These are phyloP conservation scores for Cenchrus purpureus DNA, from an alignment of 176 grass and related monocot genomes.

Conservation along the genomic window DNA sequence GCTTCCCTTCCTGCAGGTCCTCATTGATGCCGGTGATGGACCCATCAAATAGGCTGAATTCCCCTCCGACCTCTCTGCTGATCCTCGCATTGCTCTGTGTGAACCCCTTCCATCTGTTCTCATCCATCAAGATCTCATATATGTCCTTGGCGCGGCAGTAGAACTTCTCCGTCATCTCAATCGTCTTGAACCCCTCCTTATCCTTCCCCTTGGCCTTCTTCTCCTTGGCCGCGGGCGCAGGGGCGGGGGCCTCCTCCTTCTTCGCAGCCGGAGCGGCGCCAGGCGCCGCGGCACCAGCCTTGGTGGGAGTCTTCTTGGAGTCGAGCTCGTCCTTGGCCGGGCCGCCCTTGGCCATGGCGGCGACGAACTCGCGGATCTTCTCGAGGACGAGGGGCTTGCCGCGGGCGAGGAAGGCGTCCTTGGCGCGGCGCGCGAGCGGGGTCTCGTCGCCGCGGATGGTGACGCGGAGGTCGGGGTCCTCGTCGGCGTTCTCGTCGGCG, in stretches of 20 bases:
- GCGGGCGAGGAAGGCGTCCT: constrained; percentile 79
- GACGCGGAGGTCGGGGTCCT: constrained; percentile 86
- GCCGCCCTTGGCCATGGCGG: constrained; percentile 78
- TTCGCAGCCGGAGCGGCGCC: neutral
- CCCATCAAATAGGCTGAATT: constrained; percentile 90
- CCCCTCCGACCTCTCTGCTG: constrained; percentile 86
- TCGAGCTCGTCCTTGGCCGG: constrained; percentile 89
- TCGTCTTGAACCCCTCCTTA: constrained; percentile 92
- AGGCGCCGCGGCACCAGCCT: neutral
- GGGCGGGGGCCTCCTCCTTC: constrained; percentile 39
- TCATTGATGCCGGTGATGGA: constrained; percentile 87
- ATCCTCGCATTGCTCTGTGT: constrained; percentile 96
- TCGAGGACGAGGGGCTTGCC: constrained; percentile 83
- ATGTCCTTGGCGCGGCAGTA: constrained; percentile 80
- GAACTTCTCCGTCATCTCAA: constrained; percentile 88
- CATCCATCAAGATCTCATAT: constrained; percentile 97
- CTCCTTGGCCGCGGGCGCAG: constrained; percentile 30
- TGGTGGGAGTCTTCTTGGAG: constrained; percentile 55
- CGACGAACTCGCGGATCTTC: constrained; percentile 78
- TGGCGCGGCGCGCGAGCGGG: constrained; percentile 72
- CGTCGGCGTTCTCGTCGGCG: constrained; percentile 91
- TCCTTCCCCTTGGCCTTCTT: constrained; percentile 73
- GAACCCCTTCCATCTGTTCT: constrained; percentile 97
- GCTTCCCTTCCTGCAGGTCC: constrained; percentile 88
- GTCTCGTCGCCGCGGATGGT: constrained; percentile 78